Evolutionary conservation across 2,329 filamentous ascomycete genomes (phyloP).

Genomic region (Colletotrichum truncatum): DNA sequence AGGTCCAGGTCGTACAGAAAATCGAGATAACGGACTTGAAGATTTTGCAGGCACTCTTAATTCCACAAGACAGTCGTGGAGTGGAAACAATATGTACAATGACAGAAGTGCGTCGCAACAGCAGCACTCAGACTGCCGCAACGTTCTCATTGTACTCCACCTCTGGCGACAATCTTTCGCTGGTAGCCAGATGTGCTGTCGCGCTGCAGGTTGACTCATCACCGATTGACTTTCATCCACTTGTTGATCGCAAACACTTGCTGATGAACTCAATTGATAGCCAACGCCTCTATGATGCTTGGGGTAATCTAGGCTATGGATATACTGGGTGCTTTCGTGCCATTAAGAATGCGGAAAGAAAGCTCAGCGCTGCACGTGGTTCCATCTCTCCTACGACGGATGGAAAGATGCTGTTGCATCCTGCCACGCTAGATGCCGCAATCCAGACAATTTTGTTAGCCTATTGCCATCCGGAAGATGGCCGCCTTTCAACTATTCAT

Average conservation of each 20-base stretch:
- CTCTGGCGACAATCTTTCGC: background rate
- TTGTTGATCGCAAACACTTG: background rate
- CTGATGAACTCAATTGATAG: too few species aligned
- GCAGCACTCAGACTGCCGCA: background rate
- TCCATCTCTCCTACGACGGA: background rate
- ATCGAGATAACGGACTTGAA: background rate
- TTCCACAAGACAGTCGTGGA: background rate
- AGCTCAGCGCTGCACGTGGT: background rate
- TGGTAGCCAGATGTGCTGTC: background rate
- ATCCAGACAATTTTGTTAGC: slow-evolving; percentile 44
- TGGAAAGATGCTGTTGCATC: slow-evolving; percentile 39
- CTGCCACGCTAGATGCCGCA: slow-evolving; percentile 41
- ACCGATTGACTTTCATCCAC: background rate
- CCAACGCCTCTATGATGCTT: background rate
- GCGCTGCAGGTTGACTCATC: background rate
- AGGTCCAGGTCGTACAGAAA: background rate
- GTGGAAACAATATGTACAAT: background rate
- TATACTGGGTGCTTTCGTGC: background rate
- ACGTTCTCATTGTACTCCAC: background rate
- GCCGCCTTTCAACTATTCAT: slow-evolving; percentile 38
- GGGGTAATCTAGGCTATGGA: background rate
- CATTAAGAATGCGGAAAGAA: background rate
- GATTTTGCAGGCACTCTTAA: background rate
- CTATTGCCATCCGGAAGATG: slow-evolving; percentile 42
- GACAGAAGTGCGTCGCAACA: background rate